These are phyloP conservation scores for Penicillium maclennaniae DNA, from an alignment of 495 filamentous ascomycete genomes.

Conservation along the genomic window DNA sequence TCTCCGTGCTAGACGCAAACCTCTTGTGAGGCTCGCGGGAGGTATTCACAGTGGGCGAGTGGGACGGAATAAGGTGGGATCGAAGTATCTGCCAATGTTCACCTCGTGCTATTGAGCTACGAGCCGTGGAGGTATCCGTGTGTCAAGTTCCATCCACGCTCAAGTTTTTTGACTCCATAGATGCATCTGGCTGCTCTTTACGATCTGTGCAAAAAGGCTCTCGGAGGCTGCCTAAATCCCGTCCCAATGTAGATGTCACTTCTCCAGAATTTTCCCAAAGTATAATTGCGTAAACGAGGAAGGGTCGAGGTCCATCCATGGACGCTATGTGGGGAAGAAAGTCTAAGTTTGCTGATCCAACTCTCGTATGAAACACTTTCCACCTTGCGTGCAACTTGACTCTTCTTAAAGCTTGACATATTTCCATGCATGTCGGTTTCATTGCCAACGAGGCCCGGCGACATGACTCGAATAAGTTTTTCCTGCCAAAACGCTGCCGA, in stretches of 20 bases:
- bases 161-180: too few relatives aligned
- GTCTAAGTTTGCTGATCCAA: too few relatives aligned
- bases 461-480: constrained; percentile 14
- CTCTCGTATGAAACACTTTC: not conserved
- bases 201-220: too few relatives aligned
- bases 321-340: constrained; percentile 2
- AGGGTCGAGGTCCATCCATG: not conserved
- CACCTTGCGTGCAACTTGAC: too few relatives aligned
- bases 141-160: not conserved
- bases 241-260: not conserved
- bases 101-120: not conserved
- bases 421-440: not conserved
- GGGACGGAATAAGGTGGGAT: not conserved
- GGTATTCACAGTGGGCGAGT: not conserved
- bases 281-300: not conserved
- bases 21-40: constrained; percentile 1
- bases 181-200: too few relatives aligned
- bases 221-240: not conserved
- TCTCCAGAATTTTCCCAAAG: not conserved
- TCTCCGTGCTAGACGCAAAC: constrained; percentile 7
- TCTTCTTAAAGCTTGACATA: too few relatives aligned
- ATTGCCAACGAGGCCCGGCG: constrained; percentile 2
- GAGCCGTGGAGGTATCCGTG: not conserved
- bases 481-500: not conserved
- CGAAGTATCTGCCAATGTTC: too few relatives aligned